These are phyloP conservation scores for Penicillium samsonianum DNA, from an alignment of 495 filamentous ascomycete species.

Conservation along the genomic window DNA sequence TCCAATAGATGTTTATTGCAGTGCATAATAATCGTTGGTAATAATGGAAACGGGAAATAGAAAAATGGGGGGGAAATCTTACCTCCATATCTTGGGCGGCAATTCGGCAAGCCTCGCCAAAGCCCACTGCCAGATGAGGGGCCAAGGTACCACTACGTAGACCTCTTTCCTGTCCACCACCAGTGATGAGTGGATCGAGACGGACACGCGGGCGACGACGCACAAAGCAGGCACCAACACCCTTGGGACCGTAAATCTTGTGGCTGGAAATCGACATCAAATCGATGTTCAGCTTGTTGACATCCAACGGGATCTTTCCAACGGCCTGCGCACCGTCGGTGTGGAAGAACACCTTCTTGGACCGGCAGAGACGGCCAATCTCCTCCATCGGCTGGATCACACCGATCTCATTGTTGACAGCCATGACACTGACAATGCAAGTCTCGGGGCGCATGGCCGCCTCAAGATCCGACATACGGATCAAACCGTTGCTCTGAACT, in stretches of 20 bases:
- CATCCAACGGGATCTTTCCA: slow-evolving; percentile 94
- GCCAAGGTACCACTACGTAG: slow-evolving; percentile 91
- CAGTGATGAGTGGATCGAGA: slow-evolving; percentile 92
- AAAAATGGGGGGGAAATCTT: slow-evolving; percentile 43
- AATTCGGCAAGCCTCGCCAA: slow-evolving; percentile 93
- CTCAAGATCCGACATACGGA: slow-evolving; percentile 85
- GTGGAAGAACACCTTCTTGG: slow-evolving; percentile 96
- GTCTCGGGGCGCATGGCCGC: slow-evolving; percentile 90
- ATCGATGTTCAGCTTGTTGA: slow-evolving; percentile 96
- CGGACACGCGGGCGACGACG: slow-evolving; percentile 88
- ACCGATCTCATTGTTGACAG: slow-evolving; percentile 99
- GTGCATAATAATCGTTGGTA: slow-evolving; percentile 52
- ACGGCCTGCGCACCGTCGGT: slow-evolving; percentile 97
- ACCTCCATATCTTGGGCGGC: slow-evolving; percentile 86
- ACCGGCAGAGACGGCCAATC: slow-evolving; percentile 89
- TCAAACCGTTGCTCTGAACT: slow-evolving; percentile 78
- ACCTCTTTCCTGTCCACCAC: slow-evolving; percentile 94
- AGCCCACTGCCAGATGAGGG: slow-evolving; percentile 83
- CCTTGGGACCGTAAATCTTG: slow-evolving; percentile 98
- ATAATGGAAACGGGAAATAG: background rate
- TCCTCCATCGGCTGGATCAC: slow-evolving; percentile 93
- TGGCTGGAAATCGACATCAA: slow-evolving; percentile 99
- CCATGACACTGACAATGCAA: slow-evolving; percentile 92
- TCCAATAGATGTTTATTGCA: background rate
- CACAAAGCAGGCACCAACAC: slow-evolving; percentile 94